Conservation (phyloP, 2,329 filamentous ascomycete species). For the Cladophialophora exuberans region DNA sequence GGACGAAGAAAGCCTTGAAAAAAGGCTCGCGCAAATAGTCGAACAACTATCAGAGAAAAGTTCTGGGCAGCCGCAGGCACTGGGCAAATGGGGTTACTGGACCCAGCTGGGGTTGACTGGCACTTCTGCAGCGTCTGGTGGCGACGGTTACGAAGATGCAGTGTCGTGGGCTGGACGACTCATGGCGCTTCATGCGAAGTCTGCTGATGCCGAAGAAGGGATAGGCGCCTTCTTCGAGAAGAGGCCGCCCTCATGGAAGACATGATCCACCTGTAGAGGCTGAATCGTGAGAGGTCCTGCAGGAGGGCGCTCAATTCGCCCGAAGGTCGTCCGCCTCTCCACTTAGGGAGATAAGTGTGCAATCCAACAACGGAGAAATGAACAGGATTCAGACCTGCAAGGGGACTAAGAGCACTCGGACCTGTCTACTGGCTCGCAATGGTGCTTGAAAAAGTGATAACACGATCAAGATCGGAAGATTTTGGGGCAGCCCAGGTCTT, state of each 20-base stretch:
- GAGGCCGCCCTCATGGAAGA: conserved; percentile 28
- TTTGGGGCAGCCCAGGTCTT: background rate
- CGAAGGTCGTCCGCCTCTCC: too few relatives aligned
- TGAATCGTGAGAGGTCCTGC: too few relatives aligned
- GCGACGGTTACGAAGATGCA: conserved; percentile 34
- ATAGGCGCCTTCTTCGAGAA: conserved; percentile 32
- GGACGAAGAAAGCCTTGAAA: conserved; percentile 28
- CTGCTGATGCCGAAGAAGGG: conserved; percentile 31
- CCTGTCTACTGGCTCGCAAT: too few relatives aligned
- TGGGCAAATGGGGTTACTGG: conserved; percentile 34
- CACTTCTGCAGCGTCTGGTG: conserved; percentile 12
- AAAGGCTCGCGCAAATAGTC: conserved; percentile 26
- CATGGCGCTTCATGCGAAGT: conserved; percentile 32
- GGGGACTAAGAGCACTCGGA: too few relatives aligned
- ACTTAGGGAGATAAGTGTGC: too few relatives aligned
- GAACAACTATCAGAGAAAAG: conserved; percentile 25
- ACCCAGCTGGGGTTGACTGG: conserved; percentile 29
- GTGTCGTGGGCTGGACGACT: conserved; percentile 31
- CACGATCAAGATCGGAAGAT: background rate
- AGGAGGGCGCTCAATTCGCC: too few relatives aligned
- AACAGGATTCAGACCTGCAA: too few relatives aligned
- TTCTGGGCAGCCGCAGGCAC: conserved; percentile 29
- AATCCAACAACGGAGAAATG: too few relatives aligned
- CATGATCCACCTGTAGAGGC: conserved; percentile 18
- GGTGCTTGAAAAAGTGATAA: background rate